Evolutionary conservation across 768 basidiomycete species (phyloP), one percentile per base, ranked within the genome.

Genomic region (Hemileccinum rubropunctum): DNA sequence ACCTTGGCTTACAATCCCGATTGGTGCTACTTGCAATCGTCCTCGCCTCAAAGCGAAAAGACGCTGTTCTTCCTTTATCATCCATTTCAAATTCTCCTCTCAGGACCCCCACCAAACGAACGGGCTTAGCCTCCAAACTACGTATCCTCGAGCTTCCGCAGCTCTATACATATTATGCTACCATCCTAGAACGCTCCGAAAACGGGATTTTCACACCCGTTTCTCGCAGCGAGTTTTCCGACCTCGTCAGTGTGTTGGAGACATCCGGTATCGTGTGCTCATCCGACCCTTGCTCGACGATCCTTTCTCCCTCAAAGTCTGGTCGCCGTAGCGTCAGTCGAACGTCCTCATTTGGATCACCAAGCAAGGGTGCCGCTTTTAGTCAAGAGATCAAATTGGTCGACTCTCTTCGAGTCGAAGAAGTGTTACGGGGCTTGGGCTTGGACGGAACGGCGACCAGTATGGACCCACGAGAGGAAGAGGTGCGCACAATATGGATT

Each of bases 151-250:
- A 90, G 36, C 72, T 79, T 10, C 71, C 75, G 10, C 80, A 81
- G 17, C 70, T 93, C 17, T 80, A 90, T 50, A 59, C 76, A 0
- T 89, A 83, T 64, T 91, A 92, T 58, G 63, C 69, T 33, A 61
- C 73, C 3, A 68, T 88, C 41, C 77, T 93, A 9, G 72, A 73
- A 14, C 78, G 85, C 30, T 72, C 76, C 11, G 80, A 80, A 18
- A 71, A 69, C 14, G 77, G 76, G 14, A 63, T 80, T 5, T 84
- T 89, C 53, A 70, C 77, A 3, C 74, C 85, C 3, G 87, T 86
- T 2, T 87, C 84, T 10, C 76, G 86, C 9, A 87, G 80, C 62
- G 89, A 91, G 58, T 91, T 93, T 55, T 71, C 75, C 0, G 90
- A 93, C 56, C 73, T 92, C 3, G 60, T 87, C 1, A 77, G 80